Conservation (phyloP, 2,329 filamentous ascomycete genomes). For the Xylariaceae sp. region DNA sequence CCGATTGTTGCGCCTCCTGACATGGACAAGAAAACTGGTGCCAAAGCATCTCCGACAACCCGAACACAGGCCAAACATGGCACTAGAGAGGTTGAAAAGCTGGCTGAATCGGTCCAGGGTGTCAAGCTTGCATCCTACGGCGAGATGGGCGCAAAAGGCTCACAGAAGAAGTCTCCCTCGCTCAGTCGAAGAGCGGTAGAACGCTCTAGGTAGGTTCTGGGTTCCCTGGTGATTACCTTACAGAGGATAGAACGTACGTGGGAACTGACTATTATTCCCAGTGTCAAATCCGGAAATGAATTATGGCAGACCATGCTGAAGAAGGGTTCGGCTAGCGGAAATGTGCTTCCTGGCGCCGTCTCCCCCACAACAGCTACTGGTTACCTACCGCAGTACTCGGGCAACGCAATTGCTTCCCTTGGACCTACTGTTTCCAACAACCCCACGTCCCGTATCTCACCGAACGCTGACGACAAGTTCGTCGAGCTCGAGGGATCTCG, state of each 20-base stretch:
- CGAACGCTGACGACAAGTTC: constrained; percentile 22
- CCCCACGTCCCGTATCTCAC: constrained; percentile 28
- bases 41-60: constrained; percentile 1
- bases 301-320: constrained; percentile 48
- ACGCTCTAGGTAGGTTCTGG: constrained; percentile 28
- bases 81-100: constrained; percentile 9
- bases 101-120: constrained; percentile 9
- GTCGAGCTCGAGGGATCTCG: constrained; percentile 19
- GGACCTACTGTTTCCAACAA: constrained; percentile 37
- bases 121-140: constrained; percentile 12
- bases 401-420: constrained; percentile 47
- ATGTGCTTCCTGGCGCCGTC: constrained; percentile 42
- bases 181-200: constrained; percentile 22
- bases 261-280: too few relatives aligned
- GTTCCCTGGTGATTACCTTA: too few relatives aligned
- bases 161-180: constrained; percentile 18
- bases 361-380: constrained; percentile 50
- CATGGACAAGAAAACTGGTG: constrained; percentile 13
- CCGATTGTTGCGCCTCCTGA: constrained; percentile 30
- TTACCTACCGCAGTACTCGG: constrained; percentile 48
- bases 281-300: constrained; percentile 37
- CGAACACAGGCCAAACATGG: constrained; percentile 7
- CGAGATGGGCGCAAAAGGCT: constrained; percentile 8
- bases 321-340: constrained; percentile 45
- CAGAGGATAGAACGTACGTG: too few relatives aligned